Percentiles rank a stretch among this genome's conserved stretches.
These are phyloP conservation scores for Hanseniaspora taiwanica DNA, from an alignment of 805 yeast species.

Conservation along the genomic window DNA sequence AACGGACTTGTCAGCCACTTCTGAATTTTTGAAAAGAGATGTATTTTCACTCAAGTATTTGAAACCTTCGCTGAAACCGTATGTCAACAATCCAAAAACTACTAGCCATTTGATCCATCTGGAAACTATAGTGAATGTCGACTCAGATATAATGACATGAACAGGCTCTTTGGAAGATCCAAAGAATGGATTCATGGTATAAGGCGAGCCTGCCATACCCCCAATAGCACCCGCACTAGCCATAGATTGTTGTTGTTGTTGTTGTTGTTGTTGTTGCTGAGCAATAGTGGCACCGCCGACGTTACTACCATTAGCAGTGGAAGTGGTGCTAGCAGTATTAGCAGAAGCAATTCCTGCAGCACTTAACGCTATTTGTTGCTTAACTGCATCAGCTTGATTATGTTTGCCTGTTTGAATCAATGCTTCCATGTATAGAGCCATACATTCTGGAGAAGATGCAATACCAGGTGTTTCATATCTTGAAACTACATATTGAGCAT, in stretches of 20 bases:
- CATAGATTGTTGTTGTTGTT: no score
- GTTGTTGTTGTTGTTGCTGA: no score
- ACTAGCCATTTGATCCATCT: slow-evolving; percentile 84
- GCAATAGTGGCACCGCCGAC: no score
- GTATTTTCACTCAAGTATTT: slow-evolving; percentile 75
- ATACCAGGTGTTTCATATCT: slow-evolving; percentile 92
- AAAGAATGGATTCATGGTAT: slow-evolving; percentile 22
- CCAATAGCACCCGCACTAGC: no score
- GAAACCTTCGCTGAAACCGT: slow-evolving; percentile 69
- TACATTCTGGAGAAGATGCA: slow-evolving; percentile 68
- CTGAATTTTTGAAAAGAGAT: slow-evolving; percentile 46
- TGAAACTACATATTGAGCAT: slow-evolving; percentile 93
- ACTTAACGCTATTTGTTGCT: slow-evolving; percentile 20
- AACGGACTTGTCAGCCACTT: slow-evolving; percentile 62
- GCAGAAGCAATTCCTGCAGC: slow-evolving; percentile 3
- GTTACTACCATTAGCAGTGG: slow-evolving; percentile 9
- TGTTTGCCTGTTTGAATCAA: slow-evolving; percentile 62
- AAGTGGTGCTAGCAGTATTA: slow-evolving; percentile 5
- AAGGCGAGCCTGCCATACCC: no score
- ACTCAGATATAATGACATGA: slow-evolving; percentile 86
- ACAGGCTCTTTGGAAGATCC: slow-evolving; percentile 75
- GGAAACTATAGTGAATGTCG: slow-evolving; percentile 61
- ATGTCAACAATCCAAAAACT: slow-evolving; percentile 66
- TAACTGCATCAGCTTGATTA: slow-evolving; percentile 62
- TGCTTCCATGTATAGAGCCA: slow-evolving; percentile 68